Conservation (phyloP, 83 land plant genomes). For the Picea engelmannii region DNA sequence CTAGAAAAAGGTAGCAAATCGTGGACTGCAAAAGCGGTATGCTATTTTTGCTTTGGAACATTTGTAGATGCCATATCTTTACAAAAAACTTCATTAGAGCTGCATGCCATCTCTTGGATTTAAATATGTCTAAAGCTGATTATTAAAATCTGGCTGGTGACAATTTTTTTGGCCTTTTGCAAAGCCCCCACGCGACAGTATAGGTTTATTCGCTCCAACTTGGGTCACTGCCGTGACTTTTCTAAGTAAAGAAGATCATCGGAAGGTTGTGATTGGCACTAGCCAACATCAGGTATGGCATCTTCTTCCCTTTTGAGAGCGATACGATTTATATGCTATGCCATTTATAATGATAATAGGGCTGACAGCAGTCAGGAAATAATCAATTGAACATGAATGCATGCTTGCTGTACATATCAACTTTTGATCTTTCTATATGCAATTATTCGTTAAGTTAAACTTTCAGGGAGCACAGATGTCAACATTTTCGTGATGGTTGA, state of each 20-base stretch:
- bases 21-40: conserved; percentile 73
- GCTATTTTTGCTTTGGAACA: conserved; percentile 4
- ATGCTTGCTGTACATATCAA: not conserved
- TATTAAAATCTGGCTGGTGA: not conserved
- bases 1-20: conserved; percentile 39
- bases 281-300: conserved; percentile 61
- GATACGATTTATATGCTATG: not conserved
- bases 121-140: not conserved
- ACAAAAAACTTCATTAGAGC: not conserved
- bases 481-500: not conserved
- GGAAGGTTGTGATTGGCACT: conserved; percentile 74
- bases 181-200: conserved; percentile 64
- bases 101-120: not conserved
- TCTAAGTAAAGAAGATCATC: conserved; percentile 61
- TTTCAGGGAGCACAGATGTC: not conserved
- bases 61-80: not conserved
- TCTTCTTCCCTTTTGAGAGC: not conserved
- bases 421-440: not conserved
- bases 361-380: not conserved
- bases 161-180: not conserved
- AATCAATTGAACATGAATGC: not conserved
- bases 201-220: conserved; percentile 70
- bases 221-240: conserved; percentile 74
- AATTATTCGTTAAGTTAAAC: not conserved
- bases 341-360: not conserved